Conservation (phyloP, 2,329 filamentous ascomycete species). For the Aureobasidium sp. region DNA sequence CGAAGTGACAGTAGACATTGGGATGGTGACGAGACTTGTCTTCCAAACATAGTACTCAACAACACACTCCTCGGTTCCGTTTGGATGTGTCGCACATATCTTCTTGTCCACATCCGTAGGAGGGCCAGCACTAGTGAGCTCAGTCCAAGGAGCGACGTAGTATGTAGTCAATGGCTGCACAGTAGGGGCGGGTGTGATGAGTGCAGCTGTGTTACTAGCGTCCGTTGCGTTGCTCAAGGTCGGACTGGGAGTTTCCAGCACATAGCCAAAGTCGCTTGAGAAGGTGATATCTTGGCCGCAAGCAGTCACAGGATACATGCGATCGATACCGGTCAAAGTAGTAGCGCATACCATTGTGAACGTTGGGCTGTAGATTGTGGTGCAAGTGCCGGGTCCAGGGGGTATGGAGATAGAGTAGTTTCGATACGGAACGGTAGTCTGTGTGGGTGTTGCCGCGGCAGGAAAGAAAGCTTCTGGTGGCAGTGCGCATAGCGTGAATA, state of each 20-base stretch:
- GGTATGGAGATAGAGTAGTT: constrained; percentile 30
- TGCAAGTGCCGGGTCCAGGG: constrained; percentile 30
- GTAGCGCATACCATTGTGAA: constrained; percentile 38
- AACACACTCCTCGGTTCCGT: constrained; percentile 33
- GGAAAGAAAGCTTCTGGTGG: constrained; percentile 30
- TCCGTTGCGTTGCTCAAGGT: constrained; percentile 15
- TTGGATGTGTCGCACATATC: constrained; percentile 31
- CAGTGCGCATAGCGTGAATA: constrained; percentile 36
- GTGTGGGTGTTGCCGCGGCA: constrained; percentile 19
- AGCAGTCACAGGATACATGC: constrained; percentile 33
- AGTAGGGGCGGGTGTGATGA: constrained; percentile 32
- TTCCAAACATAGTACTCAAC: constrained; percentile 36
- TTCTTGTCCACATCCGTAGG: constrained; percentile 35
- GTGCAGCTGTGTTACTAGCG: background rate
- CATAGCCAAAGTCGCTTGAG: constrained; percentile 37
- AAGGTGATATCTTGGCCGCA: constrained; percentile 40
- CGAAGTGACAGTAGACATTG: constrained; percentile 27
- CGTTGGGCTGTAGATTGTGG: constrained; percentile 33
- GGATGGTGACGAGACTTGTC: constrained; percentile 31
- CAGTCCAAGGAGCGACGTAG: constrained; percentile 38
- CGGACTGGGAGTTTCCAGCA: constrained; percentile 31
- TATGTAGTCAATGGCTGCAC: constrained; percentile 35
- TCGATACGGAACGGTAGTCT: constrained; percentile 29
- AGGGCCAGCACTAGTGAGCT: constrained; percentile 30
- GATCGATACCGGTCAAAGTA: constrained; percentile 33